A percentile compares a stretch with the other conserved stretches of the same genome.
Conservation (phyloP, 257 asterid genomes). For the Przewalskia tangutica region DNA sequence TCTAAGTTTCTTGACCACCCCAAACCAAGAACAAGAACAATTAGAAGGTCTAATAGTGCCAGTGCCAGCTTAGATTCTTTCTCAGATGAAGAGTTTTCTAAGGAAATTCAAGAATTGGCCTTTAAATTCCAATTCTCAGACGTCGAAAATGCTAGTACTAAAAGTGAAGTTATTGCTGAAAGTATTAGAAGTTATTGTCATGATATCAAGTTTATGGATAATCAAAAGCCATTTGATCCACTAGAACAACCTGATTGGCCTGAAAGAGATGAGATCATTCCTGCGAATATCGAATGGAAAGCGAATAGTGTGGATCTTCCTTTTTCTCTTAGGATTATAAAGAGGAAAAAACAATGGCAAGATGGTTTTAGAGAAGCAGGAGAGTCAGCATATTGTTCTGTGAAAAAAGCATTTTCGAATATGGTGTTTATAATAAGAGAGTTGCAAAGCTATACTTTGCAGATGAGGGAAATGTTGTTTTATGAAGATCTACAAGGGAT, state of each 20-base stretch:
- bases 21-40: constrained; percentile 16
- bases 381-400: constrained; percentile 64
- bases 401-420: constrained; percentile 79
- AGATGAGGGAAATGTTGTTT: constrained; percentile 58
- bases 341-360: constrained; percentile 72
- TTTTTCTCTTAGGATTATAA: constrained; percentile 67
- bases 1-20: constrained; percentile 35
- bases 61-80: constrained; percentile 50
- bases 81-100: constrained; percentile 78
- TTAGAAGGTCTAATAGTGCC: constrained; percentile 31
- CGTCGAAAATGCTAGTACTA: constrained; percentile 6
- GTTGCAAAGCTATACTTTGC: constrained; percentile 64
- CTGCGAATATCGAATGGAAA: constrained; percentile 52
- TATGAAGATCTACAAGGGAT: constrained; percentile 85
- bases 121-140: constrained; percentile 27
- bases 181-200: neutral
- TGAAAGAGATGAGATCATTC: constrained; percentile 42
- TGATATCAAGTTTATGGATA: constrained; percentile 19
- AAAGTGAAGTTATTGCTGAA: neutral
- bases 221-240: constrained; percentile 27
- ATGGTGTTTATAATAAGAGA: constrained; percentile 95
- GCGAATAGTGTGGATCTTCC: constrained; percentile 74
- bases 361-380: constrained; percentile 51
- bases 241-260: constrained; percentile 47
- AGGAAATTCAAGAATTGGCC: constrained; percentile 40